Evolutionary conservation across 495 filamentous ascomycete species (phyloP).

Genomic region (Glonium stellatum): DNA sequence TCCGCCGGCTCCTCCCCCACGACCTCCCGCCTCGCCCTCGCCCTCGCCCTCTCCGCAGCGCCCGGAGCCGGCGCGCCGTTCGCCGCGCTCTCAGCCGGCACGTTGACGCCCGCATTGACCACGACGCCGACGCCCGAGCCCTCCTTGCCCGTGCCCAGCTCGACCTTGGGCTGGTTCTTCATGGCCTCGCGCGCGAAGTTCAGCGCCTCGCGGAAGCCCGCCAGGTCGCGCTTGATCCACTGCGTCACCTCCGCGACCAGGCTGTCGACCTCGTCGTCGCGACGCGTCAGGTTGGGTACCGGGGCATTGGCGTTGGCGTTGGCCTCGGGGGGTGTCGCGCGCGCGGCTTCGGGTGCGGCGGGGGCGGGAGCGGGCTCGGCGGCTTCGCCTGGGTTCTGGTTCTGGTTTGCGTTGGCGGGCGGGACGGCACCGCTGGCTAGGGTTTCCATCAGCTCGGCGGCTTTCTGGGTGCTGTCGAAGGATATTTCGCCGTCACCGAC

Average conservation of each 20-base stretch:
- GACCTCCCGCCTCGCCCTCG: too few species aligned
- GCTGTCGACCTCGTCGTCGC: background rate
- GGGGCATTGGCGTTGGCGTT: background rate
- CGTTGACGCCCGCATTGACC: conserved; percentile 28
- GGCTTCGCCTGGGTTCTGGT: background rate
- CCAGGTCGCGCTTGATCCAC: conserved; percentile 28
- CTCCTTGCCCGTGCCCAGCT: conserved; percentile 23
- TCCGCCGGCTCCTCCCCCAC: too few species aligned
- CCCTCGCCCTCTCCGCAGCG: too few species aligned
- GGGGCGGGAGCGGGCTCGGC: too few species aligned
- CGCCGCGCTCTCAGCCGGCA: conserved; percentile 26
- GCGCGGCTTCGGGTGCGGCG: background rate
- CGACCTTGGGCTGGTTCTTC: conserved; percentile 31
- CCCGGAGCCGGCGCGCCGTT: conserved; percentile 16
- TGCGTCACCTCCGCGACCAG: conserved; percentile 18
- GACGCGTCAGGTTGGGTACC: background rate
- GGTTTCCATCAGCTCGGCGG: conserved; percentile 37
- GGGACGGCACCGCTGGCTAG: conserved; percentile 26
- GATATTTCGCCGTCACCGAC: conserved; percentile 54
- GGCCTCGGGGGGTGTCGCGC: background rate
- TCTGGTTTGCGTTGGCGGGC: conserved; percentile 5
- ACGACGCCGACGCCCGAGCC: conserved; percentile 27
- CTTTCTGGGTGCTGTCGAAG: conserved; percentile 41
- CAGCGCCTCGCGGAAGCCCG: conserved; percentile 29
- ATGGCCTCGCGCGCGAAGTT: conserved; percentile 27